phyloP scores from a whole-genome alignment of 1,139 yeast species.

The Nematodospora anomalae region DNA sequence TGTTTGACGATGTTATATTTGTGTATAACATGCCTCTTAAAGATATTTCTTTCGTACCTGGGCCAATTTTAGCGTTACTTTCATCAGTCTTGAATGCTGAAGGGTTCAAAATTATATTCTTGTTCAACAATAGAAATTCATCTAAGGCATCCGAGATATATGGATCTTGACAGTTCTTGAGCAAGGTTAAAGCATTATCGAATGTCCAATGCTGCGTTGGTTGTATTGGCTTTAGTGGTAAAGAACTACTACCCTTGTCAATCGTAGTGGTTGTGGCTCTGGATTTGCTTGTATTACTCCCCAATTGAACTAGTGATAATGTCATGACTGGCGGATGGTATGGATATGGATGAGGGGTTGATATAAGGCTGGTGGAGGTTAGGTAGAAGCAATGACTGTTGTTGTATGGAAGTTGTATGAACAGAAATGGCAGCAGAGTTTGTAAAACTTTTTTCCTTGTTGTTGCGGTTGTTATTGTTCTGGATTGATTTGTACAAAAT shows the following conservation, averaged over 20 bases:
- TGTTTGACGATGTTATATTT: slow-evolving; percentile 30
- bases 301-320: slow-evolving; percentile 4
- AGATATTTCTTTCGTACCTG: slow-evolving; percentile 28
- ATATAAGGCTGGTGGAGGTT: too few relatives aligned
- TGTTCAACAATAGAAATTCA: slow-evolving; percentile 43
- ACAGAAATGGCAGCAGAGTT: neutral
- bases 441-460: neutral
- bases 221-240: slow-evolving; percentile 32
- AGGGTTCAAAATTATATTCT: slow-evolving; percentile 29
- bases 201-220: slow-evolving; percentile 47
- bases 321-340: slow-evolving; percentile 2
- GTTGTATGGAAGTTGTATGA: neutral
- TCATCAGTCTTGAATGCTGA: slow-evolving; percentile 29
- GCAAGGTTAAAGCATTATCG: slow-evolving; percentile 39
- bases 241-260: slow-evolving; percentile 6
- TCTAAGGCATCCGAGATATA: slow-evolving; percentile 43
- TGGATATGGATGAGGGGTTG: slow-evolving; percentile 3
- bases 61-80: neutral
- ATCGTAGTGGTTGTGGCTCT: too few relatives aligned
- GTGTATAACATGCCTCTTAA: slow-evolving; percentile 43
- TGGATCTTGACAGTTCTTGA: slow-evolving; percentile 33
- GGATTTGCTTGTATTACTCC: neutral
- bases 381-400: too few relatives aligned
- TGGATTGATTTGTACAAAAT: slow-evolving; percentile 1
- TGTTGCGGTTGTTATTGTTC: neutral